Percentiles rank a stretch among this genome's conserved stretches.
Conservation (phyloP, 75 land plant genomes). For the Selaginella tamariscina region DNA sequence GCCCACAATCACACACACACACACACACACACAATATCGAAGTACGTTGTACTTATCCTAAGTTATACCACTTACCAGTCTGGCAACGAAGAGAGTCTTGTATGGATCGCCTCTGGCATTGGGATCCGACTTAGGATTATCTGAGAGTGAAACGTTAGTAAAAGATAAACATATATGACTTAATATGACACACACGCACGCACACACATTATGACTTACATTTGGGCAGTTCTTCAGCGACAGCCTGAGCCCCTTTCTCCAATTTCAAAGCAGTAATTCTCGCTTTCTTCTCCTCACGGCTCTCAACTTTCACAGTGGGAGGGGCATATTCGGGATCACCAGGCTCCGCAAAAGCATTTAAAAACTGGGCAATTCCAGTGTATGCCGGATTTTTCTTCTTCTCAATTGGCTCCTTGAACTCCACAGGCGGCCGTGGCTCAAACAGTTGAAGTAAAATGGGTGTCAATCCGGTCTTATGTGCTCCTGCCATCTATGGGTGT, state of each 20-base stretch:
- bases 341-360: not conserved
- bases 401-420: not conserved
- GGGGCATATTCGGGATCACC: not conserved
- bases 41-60: no score
- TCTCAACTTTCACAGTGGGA: not conserved
- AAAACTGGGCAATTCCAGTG: not conserved
- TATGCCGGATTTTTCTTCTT: not conserved
- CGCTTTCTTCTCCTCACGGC: not conserved
- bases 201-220: no score
- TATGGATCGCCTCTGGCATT: not conserved
- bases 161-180: not conserved
- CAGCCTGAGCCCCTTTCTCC: not conserved
- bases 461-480: not conserved
- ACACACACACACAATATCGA: no score
- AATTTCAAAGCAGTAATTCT: not conserved
- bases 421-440: not conserved
- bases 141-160: not conserved
- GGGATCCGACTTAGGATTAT: not conserved
- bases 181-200: no score
- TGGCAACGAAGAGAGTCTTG: not conserved
- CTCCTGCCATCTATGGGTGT: no score
- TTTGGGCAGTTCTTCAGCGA: not conserved
- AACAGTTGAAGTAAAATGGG: not conserved
- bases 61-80: not conserved
- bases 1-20: no score